Evolutionary conservation across 1,284 basidiomycete genomes (phyloP), one percentile per base, ranked within the genome.

Genomic region (Hymenochaete sp.): DNA sequence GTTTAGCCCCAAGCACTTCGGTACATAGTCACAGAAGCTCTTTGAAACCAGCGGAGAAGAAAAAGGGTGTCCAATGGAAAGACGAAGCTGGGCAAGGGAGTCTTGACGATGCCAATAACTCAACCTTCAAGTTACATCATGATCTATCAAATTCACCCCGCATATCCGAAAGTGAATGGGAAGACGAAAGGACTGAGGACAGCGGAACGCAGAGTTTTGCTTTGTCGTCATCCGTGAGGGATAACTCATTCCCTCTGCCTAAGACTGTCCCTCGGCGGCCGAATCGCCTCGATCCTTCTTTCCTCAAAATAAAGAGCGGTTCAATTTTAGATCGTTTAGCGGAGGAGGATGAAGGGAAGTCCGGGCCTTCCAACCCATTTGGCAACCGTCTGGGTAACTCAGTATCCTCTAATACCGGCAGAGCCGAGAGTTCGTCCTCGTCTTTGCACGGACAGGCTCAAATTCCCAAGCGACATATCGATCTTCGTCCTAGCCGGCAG

Each of bases 41-140:
- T 0, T 77, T 81, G 50, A 79, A 75, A 55, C 72, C 74, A 51
- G 73, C 71, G 47, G 63, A 62, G 37, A 67, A 81, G 62, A 76
- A 75, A 59, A 93, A 93, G 62, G 82, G 77, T 44, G 86, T 95
- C 13, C 82, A 92, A 56, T 95, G 91, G 91, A 77, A 73, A 44
- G 91, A 95, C 56, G 85, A 93, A 59, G 87, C 75, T 4, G 91
- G 91, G 4, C 82, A 85, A 58, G 91, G 90, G 7, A 70, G 76
- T 38, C 64, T 93, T 38, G 85, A 88, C 53, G 88, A 91, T 56
- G 21, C 37, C 11, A 22, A 37, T 18, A 43, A 51, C 18, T 55
- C 53, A 38, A 59, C 62, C 39, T n/a, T n/a, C n/a, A n/a, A n/a
- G n/a, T n/a, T n/a, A n/a, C n/a, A n/a, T n/a, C n/a, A n/a, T n/a